Percentiles rank a stretch among this genome's conserved stretches.
These are phyloP conservation scores for Hippophae tibetana DNA, from an alignment of 306 rosid genomes.

Conservation along the genomic window DNA sequence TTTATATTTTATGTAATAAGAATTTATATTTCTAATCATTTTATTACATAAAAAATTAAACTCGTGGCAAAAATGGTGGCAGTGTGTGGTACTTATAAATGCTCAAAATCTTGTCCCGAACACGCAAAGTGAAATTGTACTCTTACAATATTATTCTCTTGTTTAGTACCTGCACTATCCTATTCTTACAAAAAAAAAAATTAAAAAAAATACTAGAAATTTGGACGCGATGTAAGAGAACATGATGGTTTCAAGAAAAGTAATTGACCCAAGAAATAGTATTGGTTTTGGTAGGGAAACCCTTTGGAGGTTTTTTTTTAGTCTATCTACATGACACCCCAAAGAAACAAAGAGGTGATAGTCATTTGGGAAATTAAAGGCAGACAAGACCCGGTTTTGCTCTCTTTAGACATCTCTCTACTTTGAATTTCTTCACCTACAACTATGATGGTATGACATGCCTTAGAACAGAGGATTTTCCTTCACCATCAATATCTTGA, in stretches of 20 bases:
- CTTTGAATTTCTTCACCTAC: constrained; percentile 32
- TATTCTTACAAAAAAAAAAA: neutral
- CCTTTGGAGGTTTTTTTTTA: constrained; percentile 5
- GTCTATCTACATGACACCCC: constrained; percentile 26
- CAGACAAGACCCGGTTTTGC: constrained; percentile 36
- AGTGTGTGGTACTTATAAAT: no score
- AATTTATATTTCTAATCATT: no score
- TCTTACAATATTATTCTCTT: constrained; percentile 20
- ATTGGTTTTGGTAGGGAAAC: neutral
- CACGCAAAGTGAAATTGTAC: constrained; percentile 74
- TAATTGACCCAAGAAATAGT: constrained; percentile 25
- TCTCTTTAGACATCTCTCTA: constrained; percentile 27
- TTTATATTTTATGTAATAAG: no score
- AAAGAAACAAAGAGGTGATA: constrained; percentile 19
- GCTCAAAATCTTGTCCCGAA: constrained; percentile 48
- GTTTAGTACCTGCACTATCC: constrained; percentile 3
- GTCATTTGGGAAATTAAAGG: constrained; percentile 33
- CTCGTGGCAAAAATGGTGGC: no score
- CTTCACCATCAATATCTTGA: constrained; percentile 10
- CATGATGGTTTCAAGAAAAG: constrained; percentile 11
- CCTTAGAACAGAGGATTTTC: constrained; percentile 20
- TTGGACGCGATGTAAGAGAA: neutral
- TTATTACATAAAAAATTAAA: no score
- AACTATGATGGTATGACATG: constrained; percentile 28
- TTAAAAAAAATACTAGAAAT: neutral